phyloP scores from a whole-genome alignment of 2,329 filamentous ascomycete genomes.

The Verticillium isaacii region DNA sequence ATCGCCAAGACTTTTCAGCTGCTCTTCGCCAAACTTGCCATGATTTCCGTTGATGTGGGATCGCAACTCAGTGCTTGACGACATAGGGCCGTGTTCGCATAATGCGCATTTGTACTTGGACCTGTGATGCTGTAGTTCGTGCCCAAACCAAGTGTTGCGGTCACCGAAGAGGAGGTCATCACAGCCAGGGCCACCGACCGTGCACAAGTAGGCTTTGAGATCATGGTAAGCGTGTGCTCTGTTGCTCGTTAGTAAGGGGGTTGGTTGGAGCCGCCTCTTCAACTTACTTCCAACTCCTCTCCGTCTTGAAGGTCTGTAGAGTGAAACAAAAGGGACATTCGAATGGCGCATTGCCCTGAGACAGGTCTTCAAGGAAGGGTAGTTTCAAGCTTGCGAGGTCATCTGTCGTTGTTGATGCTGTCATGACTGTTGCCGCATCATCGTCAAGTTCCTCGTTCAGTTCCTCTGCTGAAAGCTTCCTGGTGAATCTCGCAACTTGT shows the following conservation, averaged over 20 bases:
- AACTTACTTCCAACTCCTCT: slow-evolving; percentile 17
- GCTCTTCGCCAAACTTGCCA: slow-evolving; percentile 2
- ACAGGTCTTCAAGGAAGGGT: slow-evolving; percentile 7
- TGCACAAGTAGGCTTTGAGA: slow-evolving; percentile 28
- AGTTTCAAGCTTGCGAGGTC: slow-evolving; percentile 1
- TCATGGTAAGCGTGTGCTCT: slow-evolving; percentile 26
- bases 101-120: slow-evolving; percentile 18
- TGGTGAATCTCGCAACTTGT: background rate
- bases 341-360: slow-evolving; percentile 6
- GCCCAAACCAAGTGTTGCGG: slow-evolving; percentile 23
- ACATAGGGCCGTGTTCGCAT: slow-evolving; percentile 11
- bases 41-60: slow-evolving; percentile 6
- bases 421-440: slow-evolving; percentile 4
- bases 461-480: slow-evolving; percentile 10
- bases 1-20: slow-evolving; percentile 14
- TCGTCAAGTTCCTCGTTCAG: slow-evolving; percentile 1
- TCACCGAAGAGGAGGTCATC: slow-evolving; percentile 20
- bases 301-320: slow-evolving; percentile 10
- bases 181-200: slow-evolving; percentile 20
- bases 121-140: slow-evolving; percentile 25
- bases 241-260: background rate
- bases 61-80: background rate
- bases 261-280: background rate
- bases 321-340: slow-evolving; percentile 16
- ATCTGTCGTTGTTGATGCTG: slow-evolving; percentile 8